Conservation (phyloP, 306 rosid genomes). For the Comarum palustre region DNA sequence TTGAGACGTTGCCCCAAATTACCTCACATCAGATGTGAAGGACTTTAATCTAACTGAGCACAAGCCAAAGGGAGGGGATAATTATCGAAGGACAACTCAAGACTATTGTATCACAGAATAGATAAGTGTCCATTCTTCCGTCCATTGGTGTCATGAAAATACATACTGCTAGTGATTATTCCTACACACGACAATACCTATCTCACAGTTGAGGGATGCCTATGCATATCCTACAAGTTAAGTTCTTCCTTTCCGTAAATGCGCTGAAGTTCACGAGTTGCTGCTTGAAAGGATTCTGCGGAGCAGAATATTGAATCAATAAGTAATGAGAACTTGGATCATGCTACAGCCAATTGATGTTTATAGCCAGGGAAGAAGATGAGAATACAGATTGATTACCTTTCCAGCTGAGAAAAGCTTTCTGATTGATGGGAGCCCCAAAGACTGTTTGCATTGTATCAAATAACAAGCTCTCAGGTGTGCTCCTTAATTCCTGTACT, state of each 20-base stretch:
- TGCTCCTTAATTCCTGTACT: conserved; percentile 78
- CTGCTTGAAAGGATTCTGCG: conserved; percentile 88
- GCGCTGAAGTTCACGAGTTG: conserved; percentile 85
- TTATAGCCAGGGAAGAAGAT: background rate
- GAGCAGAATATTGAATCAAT: conserved; percentile 8
- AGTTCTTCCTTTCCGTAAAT: conserved; percentile 78
- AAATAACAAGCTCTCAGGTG: conserved; percentile 71
- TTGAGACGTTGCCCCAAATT: background rate
- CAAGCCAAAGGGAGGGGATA: background rate
- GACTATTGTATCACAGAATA: background rate
- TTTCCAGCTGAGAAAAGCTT: conserved; percentile 76
- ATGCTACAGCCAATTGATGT: background rate
- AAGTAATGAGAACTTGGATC: background rate
- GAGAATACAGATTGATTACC: conserved; percentile 34
- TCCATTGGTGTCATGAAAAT: background rate
- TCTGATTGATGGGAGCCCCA: conserved; percentile 83
- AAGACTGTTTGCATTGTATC: conserved; percentile 70
- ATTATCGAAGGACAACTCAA: no score
- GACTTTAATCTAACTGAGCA: background rate
- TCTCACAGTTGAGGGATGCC: conserved; percentile 22
- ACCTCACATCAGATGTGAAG: background rate
- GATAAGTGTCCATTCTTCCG: conserved; percentile 20
- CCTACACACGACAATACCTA: conserved; percentile 23
- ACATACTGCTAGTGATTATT: conserved; percentile 20
- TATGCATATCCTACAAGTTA: conserved; percentile 35